Percentiles rank a stretch among this genome's conserved stretches.
Conservation (phyloP, 768 basidiomycete genomes). For the Strobilomyces confusus region DNA sequence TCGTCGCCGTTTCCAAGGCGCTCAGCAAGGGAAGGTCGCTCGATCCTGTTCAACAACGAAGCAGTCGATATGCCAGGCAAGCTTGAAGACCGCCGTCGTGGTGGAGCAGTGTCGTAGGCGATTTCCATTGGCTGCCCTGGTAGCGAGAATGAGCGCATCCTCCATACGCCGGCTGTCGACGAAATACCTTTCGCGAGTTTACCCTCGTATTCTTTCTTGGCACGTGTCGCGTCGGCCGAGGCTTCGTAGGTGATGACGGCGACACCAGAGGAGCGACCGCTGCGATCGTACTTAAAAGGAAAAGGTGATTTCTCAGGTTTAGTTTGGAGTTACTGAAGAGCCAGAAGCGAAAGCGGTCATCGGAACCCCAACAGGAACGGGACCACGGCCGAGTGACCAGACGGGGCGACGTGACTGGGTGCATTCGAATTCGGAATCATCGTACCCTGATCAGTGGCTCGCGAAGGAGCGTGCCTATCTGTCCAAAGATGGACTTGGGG, state of each 20-base stretch:
- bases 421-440: slow-evolving; percentile 43
- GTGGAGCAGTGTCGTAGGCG: slow-evolving; percentile 50
- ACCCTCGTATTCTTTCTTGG: slow-evolving; percentile 82
- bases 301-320: slow-evolving; percentile 52
- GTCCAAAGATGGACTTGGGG: slow-evolving; percentile 79
- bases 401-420: slow-evolving; percentile 31
- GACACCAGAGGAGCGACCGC: slow-evolving; percentile 85
- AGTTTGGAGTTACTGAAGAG: slow-evolving; percentile 42
- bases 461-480: slow-evolving; percentile 87
- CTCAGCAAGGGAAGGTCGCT: slow-evolving; percentile 67
- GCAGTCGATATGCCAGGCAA: slow-evolving; percentile 41
- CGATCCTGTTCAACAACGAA: slow-evolving; percentile 70
- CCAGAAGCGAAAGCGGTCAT: slow-evolving; percentile 43
- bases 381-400: slow-evolving; percentile 33
- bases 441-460: slow-evolving; percentile 96
- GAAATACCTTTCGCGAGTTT: slow-evolving; percentile 78
- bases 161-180: not conserved
- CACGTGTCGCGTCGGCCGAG: slow-evolving; percentile 69
- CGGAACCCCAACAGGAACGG: slow-evolving; percentile 28
- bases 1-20: slow-evolving; percentile 52
- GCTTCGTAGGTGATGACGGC: slow-evolving; percentile 81
- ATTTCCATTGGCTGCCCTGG: slow-evolving; percentile 81
- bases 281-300: slow-evolving; percentile 81
- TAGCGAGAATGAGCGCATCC: not conserved
- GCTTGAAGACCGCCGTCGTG: slow-evolving; percentile 45